A percentile compares a stretch with the other conserved stretches of the same genome.
Conservation (phyloP, 2,329 filamentous ascomycete species). For the Ceratocystis smalleyi region DNA sequence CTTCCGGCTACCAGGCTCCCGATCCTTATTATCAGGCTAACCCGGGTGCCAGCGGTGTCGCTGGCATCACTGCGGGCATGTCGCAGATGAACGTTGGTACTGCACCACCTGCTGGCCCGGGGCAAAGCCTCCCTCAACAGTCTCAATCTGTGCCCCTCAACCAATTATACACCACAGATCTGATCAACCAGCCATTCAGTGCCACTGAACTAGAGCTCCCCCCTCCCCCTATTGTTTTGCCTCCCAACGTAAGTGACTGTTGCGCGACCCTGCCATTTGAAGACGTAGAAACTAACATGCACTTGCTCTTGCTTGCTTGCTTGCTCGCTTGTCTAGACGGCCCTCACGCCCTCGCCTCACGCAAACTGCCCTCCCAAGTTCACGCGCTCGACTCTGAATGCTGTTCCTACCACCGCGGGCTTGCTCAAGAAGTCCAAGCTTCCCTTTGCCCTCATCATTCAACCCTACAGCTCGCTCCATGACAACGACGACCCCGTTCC, state of each 20-base stretch:
- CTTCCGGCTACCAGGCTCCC: constrained; percentile 51
- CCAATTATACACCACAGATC: constrained; percentile 80
- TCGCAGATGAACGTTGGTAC: constrained; percentile 65
- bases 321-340: constrained; percentile 40
- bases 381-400: constrained; percentile 87
- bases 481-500: constrained; percentile 84
- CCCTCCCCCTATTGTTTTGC: constrained; percentile 78
- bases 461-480: constrained; percentile 84
- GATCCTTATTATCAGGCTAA: constrained; percentile 44
- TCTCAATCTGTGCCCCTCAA: constrained; percentile 41
- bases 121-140: constrained; percentile 32
- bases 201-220: constrained; percentile 82
- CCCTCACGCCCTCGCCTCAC: constrained; percentile 76
- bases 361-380: constrained; percentile 91
- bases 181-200: constrained; percentile 85
- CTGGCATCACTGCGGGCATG: constrained; percentile 69
- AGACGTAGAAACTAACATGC: background rate
- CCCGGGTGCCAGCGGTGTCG: constrained; percentile 35
- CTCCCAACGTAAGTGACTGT: constrained; percentile 60
- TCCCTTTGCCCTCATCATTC: constrained; percentile 87
- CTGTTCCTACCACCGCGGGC: constrained; percentile 79
- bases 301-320: background rate
- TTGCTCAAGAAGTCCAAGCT: constrained; percentile 93
- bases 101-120: constrained; percentile 29
- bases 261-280: background rate